Percentiles rank a stretch among this genome's conserved stretches.
These are phyloP conservation scores for Phytopythium mirpurense DNA, from an alignment of 352 stramenopile species.

Conservation along the genomic window DNA sequence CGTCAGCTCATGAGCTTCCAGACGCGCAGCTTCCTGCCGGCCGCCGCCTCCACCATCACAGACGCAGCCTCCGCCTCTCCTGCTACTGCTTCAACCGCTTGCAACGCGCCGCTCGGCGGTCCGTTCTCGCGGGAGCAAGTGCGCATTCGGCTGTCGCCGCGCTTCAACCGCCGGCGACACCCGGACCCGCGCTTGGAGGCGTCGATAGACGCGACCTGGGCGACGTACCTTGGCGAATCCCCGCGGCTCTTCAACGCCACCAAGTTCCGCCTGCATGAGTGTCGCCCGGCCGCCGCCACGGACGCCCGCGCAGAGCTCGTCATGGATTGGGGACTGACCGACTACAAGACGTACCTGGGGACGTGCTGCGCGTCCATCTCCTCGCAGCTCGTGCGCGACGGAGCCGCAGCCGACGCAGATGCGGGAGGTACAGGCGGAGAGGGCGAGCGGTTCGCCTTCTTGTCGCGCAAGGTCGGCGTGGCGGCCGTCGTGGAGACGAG, in stretches of 20 bases:
- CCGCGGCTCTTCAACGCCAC: conserved; percentile 68
- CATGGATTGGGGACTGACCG: conserved; percentile 44
- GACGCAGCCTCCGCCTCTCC: too few species aligned
- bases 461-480: conserved; percentile 80
- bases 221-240: conserved; percentile 15
- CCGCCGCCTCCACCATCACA: background rate
- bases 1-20: conserved; percentile 39
- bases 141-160: conserved; percentile 30
- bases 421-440: conserved; percentile 23
- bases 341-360: conserved; percentile 77
- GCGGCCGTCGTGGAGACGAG: conserved; percentile 59
- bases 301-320: conserved; percentile 7
- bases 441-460: conserved; percentile 37
- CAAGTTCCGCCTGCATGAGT: conserved; percentile 56
- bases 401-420: background rate
- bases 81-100: background rate
- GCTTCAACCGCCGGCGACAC: conserved; percentile 39
- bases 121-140: conserved; percentile 28
- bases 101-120: conserved; percentile 9
- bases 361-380: conserved; percentile 55
- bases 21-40: conserved; percentile 20
- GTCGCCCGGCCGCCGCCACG: background rate
- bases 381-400: conserved; percentile 13
- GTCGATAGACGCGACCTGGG: conserved; percentile 36
- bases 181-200: conserved; percentile 33